Evolutionary conservation across 2,329 filamentous ascomycete species (phyloP).

Genomic region (Botrytis elliptica): DNA sequence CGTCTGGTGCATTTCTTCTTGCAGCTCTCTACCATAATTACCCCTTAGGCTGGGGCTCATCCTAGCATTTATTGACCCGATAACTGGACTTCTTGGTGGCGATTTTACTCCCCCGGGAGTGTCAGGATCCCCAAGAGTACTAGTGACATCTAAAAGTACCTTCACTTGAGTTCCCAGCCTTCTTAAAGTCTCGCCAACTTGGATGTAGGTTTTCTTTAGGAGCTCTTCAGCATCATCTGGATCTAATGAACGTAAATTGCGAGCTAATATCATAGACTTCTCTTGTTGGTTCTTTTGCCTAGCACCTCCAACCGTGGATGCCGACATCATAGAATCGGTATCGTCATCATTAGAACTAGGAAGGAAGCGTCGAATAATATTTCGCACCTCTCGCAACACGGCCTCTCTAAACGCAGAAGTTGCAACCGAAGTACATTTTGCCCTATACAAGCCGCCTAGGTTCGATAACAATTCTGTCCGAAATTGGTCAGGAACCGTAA

Average conservation of each 20-base stretch:
- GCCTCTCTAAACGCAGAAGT: conserved; percentile 82
- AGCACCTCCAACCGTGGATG: conserved; percentile 71
- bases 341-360: conserved; percentile 95
- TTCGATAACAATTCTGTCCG: conserved; percentile 68
- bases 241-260: conserved; percentile 82
- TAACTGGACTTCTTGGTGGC: conserved; percentile 37
- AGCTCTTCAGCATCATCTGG: conserved; percentile 81
- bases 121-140: conserved; percentile 47
- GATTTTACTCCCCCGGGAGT: conserved; percentile 33
- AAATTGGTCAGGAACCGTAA: conserved; percentile 68
- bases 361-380: conserved; percentile 77
- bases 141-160: conserved; percentile 90
- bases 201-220: conserved; percentile 78
- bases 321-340: conserved; percentile 82
- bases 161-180: conserved; percentile 89
- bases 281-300: conserved; percentile 75
- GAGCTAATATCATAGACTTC: conserved; percentile 82
- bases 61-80: conserved; percentile 34
- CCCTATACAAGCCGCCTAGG: conserved; percentile 76
- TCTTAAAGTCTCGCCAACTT: conserved; percentile 81
- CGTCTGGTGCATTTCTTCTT: conserved; percentile 74
- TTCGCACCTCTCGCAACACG: conserved; percentile 81
- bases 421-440: conserved; percentile 75
- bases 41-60: conserved; percentile 24
- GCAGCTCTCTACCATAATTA: conserved; percentile 43